Evolutionary conservation across 1,284 basidiomycete genomes (phyloP), one percentile per base, ranked within the genome.

Genomic region (Cryptococcus sp.): DNA sequence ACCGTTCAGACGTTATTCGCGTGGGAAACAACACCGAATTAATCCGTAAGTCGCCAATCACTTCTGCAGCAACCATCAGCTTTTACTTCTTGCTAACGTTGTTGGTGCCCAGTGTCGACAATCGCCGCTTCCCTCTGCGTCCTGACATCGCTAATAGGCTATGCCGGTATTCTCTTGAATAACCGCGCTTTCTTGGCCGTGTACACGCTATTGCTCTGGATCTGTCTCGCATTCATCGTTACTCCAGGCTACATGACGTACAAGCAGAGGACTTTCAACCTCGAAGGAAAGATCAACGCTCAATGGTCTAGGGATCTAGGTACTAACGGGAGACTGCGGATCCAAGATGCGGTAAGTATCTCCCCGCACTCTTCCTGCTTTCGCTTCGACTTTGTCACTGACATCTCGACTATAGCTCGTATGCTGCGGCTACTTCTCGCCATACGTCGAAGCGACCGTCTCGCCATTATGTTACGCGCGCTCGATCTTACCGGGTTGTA

Each of bases 171-270:
- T 13, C 77, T 90, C 56, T 82, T 90, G 61, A 88, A 90, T 79
- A 88, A 86, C 53, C 85, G 88, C 20, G 83, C 86, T 11, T 84
- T 89, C 68, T 82, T 90, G 60, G 86, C 88, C 6, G 79, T 86
- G 50, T 90, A 89, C 79, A 81, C 84, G 3, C 69, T 90, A 43
- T 81, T 90, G 16, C 83, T 90, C 54, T 90, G 88, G 86, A 82
- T 86, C 43, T 82, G 83, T 15, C 79, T 89, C 72, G 82, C 79
- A 45, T 80, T 87, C 66, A 79, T 88, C 64, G 80, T 86, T 59
- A 78, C 83, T 0, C 87, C 87, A 1, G 87, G 87, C 2, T 89
- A 89, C 76, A 73, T 87, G 54, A 84, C 86, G 35, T 89, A 88
- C 81, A 85, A 85, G 70, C 80, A 81, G 17, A 80, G 80, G 52